Conservation (phyloP, 2,329 filamentous ascomycete species). For the Penicillium expansum region DNA sequence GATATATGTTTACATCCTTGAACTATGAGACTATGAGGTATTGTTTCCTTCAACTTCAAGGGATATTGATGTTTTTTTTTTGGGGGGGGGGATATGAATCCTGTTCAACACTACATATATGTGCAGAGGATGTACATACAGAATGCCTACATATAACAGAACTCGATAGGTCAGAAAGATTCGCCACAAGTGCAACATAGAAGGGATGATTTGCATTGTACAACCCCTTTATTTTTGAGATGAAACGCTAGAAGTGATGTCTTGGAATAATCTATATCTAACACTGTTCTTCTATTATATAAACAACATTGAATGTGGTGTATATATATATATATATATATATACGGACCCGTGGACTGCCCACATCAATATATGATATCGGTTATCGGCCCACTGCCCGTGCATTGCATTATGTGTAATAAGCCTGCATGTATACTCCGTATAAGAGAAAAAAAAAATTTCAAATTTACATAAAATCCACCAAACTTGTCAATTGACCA, state of each 20-base stretch:
- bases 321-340: too few relatives aligned
- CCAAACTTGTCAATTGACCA: background rate
- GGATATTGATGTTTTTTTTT: background rate
- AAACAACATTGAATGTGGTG: too few relatives aligned
- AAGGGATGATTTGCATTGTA: background rate
- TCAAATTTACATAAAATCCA: too few relatives aligned
- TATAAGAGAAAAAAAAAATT: background rate
- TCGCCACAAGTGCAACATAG: background rate
- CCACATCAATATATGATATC: background rate
- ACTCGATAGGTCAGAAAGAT: background rate
- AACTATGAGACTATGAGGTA: too few relatives aligned
- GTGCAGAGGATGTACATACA: background rate
- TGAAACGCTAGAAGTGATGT: background rate
- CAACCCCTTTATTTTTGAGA: background rate
- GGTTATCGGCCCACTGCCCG: slow-evolving; percentile 4
- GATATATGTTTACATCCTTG: background rate
- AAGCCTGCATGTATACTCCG: background rate
- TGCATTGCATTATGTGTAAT: slow-evolving; percentile 1
- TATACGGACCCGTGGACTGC: background rate
- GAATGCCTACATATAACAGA: background rate
- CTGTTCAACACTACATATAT: background rate
- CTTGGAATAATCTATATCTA: background rate
- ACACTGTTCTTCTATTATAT: too few relatives aligned
- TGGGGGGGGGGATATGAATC: background rate
- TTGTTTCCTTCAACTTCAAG: background rate